Evolutionary conservation across 2,329 filamentous ascomycete genomes (phyloP).

Genomic region (Didymellaceae sp.): DNA sequence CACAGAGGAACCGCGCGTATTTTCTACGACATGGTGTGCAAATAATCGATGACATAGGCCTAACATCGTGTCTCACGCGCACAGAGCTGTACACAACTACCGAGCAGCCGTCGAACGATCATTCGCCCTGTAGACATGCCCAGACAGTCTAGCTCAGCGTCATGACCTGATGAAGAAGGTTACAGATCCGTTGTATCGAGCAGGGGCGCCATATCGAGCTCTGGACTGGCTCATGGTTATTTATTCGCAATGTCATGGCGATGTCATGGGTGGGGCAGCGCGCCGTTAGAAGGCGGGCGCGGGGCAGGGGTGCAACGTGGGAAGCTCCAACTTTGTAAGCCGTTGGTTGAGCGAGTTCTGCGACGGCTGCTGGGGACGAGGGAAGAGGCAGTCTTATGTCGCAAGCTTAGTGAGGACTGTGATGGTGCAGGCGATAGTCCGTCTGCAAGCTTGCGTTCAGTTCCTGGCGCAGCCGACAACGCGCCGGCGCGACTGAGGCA

Average conservation of each 20-base stretch:
- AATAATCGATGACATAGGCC: constrained; percentile 36
- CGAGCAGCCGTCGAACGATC: constrained; percentile 21
- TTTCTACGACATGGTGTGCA: constrained; percentile 19
- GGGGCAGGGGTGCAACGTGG: constrained; percentile 12
- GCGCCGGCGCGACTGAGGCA: not conserved
- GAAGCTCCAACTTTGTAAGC: constrained; percentile 19
- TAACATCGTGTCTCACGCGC: constrained; percentile 14
- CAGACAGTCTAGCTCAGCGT: constrained; percentile 35
- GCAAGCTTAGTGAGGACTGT: constrained; percentile 27
- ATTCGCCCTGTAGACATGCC: constrained; percentile 35
- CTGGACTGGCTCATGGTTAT: constrained; percentile 15
- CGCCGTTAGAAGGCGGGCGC: constrained; percentile 18
- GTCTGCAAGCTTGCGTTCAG: not conserved
- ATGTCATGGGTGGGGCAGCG: constrained; percentile 35
- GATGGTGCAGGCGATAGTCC: constrained; percentile 26
- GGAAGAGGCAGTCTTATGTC: constrained; percentile 14
- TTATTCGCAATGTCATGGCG: constrained; percentile 35
- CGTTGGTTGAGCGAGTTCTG: not conserved
- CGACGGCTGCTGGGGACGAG: not conserved
- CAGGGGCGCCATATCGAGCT: constrained; percentile 24
- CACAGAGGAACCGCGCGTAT: constrained; percentile 15
- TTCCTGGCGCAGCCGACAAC: not conserved
- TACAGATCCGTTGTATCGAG: constrained; percentile 21
- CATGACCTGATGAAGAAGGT: constrained; percentile 37
- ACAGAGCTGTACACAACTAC: constrained; percentile 26